Base-by-base conservation (phyloP, 2,329 filamentous ascomycete genomes). In the Paecilomyces dactylethromorphus region DNA sequence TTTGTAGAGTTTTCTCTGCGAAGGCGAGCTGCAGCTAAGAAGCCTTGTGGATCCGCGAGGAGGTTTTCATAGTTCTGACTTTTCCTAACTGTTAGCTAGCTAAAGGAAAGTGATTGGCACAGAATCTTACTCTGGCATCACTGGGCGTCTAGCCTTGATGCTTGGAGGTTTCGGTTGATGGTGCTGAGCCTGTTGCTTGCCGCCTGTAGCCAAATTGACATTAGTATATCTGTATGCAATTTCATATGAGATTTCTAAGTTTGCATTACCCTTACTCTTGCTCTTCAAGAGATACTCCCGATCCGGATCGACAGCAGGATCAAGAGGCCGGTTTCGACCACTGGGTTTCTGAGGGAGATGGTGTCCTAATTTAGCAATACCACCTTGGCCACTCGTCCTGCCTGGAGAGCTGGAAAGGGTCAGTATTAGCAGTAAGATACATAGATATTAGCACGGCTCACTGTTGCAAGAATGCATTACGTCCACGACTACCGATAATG, bases 401-500 rank as follows among this genome's bases (percentile, higher is more conserved):
- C 39, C 55, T 15, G 55, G 22, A 55, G 54, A 15, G 57, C 33
- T 57, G 21, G 50, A 52, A 52, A 13, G 3, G 21, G 50, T 52
- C 50, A 52, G 50, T 26, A 22, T 52, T n/a, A n/a, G 26, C 45
- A 50, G n/a, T 50, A 31, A 29, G 26, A 29, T 13, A 32, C 15
- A 29, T 32, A 32, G 5, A 31, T 1, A 7, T n/a, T 22, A 21
- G 32, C n/a, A 5, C 24, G 35, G 22, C 29, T 26, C 49, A 31
- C 50, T 26, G 11, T 15, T 60, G 58, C 11, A 49, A 31, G 39
- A 24, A 29, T 32, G 33, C 13, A 13, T n/a, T 49, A 45, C 64
- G 66, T 11, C 62, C 62, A 55, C 65, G 63, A 35, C 60, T 65
- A 8, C 68, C 69, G 32, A 59, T 58, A 22, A 64, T 63, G 50